Conservation (phyloP, 257 asterid species). For the Voacanga thouarsii region DNA sequence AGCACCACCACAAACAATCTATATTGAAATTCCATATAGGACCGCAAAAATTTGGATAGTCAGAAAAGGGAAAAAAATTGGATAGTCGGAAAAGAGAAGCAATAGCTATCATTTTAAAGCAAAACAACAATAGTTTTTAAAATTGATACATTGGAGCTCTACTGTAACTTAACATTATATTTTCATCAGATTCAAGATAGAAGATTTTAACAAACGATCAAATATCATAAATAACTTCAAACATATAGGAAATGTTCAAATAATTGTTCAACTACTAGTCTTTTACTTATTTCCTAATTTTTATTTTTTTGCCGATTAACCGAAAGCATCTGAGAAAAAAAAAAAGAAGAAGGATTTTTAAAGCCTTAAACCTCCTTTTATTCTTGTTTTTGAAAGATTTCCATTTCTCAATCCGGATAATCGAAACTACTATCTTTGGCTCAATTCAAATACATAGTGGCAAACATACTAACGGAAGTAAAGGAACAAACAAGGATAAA, state of each 20-base stretch:
- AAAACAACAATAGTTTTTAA: too few species aligned
- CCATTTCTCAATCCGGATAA: neutral
- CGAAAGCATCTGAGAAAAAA: neutral
- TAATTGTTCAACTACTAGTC: neutral
- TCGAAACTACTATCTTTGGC: neutral
- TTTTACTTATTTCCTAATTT: neutral
- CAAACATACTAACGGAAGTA: neutral
- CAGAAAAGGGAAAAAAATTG: too few species aligned
- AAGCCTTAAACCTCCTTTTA: neutral
- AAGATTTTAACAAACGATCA: too few species aligned
- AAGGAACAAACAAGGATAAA: slow-evolving; percentile 1
- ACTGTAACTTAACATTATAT: neutral
- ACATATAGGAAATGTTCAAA: neutral
- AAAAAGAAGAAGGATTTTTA: too few species aligned
- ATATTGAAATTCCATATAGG: neutral
- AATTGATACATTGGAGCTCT: too few species aligned
- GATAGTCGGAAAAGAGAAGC: too few species aligned
- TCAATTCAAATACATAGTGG: neutral
- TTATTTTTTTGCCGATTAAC: neutral
- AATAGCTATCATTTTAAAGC: neutral
- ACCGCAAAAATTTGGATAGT: too few species aligned
- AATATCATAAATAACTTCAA: neutral
- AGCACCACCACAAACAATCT: neutral
- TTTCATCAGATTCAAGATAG: neutral
- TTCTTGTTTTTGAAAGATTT: too few species aligned